Percentiles rank a stretch among this genome's conserved stretches.
Evolutionary conservation across 305 asterid genomes (phyloP).

Genomic region (Caryopteris hybrid): DNA sequence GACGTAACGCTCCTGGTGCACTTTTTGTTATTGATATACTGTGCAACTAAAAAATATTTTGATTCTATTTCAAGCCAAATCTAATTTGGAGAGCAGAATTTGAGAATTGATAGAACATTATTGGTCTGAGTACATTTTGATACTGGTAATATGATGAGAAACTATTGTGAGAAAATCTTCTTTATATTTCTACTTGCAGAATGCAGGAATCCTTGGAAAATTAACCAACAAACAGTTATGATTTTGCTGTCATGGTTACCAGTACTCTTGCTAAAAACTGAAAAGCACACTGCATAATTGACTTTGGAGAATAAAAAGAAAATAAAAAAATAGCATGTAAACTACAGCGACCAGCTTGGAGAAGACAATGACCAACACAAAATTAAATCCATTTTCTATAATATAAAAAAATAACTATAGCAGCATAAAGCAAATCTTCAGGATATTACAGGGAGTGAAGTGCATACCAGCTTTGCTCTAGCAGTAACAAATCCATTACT

Average conservation of each 20-base stretch:
- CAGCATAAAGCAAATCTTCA: conserved; percentile 6
- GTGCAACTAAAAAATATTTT: not conserved
- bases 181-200: not conserved
- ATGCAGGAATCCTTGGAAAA: not conserved
- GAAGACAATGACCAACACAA: not conserved
- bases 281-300: not conserved
- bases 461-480: conserved; percentile 75
- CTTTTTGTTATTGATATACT: not conserved
- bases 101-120: not conserved
- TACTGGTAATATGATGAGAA: not conserved
- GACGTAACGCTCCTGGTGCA: not conserved
- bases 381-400: not conserved
- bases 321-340: not conserved
- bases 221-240: not conserved
- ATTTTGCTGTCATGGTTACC: not conserved
- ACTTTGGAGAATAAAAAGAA: conserved; percentile 1
- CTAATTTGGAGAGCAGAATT: not conserved
- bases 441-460: conserved; percentile 1
- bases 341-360: conserved; percentile 7
- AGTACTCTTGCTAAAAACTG: not conserved
- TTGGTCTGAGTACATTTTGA: not conserved
- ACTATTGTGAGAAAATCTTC: not conserved
- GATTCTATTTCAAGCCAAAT: not conserved
- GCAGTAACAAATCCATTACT: conserved; percentile 91
- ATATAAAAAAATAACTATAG: conserved; percentile 11